Conservation (phyloP, 805 yeast genomes). For the Starmerella cellae region DNA sequence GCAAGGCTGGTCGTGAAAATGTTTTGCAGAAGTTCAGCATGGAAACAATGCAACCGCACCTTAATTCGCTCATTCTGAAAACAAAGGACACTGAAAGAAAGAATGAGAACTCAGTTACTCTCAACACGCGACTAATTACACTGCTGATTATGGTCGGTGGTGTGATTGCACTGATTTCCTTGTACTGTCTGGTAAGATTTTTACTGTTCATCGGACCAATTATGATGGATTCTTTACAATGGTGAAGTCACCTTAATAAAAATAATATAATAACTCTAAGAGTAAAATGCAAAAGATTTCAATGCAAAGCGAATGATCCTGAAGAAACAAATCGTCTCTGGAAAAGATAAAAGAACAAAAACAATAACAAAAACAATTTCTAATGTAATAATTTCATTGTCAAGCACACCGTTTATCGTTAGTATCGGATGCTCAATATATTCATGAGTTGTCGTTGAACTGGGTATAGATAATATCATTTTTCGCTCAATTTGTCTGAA, state of each 20-base stretch:
- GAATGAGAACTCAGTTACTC: slow-evolving; percentile 8
- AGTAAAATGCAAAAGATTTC: too few species aligned
- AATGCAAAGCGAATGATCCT: too few species aligned
- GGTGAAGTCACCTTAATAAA: too few species aligned
- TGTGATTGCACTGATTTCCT: background rate
- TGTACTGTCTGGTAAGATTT: background rate
- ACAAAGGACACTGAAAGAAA: slow-evolving; percentile 17
- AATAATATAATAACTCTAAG: background rate
- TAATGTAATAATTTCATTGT: too few species aligned
- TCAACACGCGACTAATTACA: slow-evolving; percentile 8
- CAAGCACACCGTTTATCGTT: too few species aligned
- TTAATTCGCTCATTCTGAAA: slow-evolving; percentile 20
- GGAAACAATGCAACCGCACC: slow-evolving; percentile 23
- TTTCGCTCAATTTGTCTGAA: too few species aligned
- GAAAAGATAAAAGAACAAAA: too few species aligned
- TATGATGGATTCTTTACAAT: slow-evolving; percentile 11
- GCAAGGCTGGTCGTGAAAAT: slow-evolving; percentile 23
- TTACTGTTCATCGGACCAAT: slow-evolving; percentile 5
- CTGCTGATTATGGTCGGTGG: background rate
- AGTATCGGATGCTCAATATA: too few species aligned
- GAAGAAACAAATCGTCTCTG: too few species aligned
- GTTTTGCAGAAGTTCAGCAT: slow-evolving; percentile 27
- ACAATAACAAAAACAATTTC: too few species aligned
- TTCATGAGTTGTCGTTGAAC: too few species aligned
- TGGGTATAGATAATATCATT: too few species aligned